A percentile compares a stretch with the other conserved stretches of the same genome.
Evolutionary conservation across 2,329 filamentous ascomycete genomes (phyloP).

Genomic region (Hypoxylon sp.): DNA sequence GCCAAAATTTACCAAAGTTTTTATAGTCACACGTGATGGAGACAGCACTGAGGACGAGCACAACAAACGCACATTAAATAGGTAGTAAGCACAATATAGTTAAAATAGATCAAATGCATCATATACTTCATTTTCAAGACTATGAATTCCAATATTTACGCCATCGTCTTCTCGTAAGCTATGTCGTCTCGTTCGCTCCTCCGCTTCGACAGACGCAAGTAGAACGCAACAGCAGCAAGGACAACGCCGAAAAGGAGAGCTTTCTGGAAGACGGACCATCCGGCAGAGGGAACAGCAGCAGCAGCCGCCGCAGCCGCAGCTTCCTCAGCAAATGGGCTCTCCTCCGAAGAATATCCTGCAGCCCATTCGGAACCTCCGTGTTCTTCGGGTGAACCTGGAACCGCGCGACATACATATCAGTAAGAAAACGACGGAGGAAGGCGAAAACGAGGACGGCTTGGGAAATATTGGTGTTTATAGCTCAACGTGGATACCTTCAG

Average conservation of each 20-base stretch:
- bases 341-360: conserved; percentile 56
- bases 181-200: conserved; percentile 53
- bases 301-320: conserved; percentile 39
- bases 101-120: conserved; percentile 18
- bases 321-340: conserved; percentile 47
- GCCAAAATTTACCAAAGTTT: conserved; percentile 23
- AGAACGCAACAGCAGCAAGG: conserved; percentile 61
- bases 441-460: conserved; percentile 50
- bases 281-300: conserved; percentile 50
- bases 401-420: conserved; percentile 52
- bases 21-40: conserved; percentile 44
- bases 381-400: conserved; percentile 56
- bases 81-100: not conserved
- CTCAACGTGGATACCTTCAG: conserved; percentile 94
- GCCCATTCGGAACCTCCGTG: conserved; percentile 58
- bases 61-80: conserved; percentile 10
- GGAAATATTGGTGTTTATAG: conserved; percentile 73
- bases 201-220: conserved; percentile 60
- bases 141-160: conserved; percentile 51
- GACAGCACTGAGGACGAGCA: conserved; percentile 17
- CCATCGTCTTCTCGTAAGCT: conserved; percentile 63
- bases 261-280: conserved; percentile 65
- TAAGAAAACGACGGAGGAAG: conserved; percentile 56
- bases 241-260: conserved; percentile 66
- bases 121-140: conserved; percentile 30